Evolutionary conservation across 2,329 filamentous ascomycete genomes (phyloP), one percentile per base, ranked within the genome.

Genomic region (Teratosphaeria destructans): DNA sequence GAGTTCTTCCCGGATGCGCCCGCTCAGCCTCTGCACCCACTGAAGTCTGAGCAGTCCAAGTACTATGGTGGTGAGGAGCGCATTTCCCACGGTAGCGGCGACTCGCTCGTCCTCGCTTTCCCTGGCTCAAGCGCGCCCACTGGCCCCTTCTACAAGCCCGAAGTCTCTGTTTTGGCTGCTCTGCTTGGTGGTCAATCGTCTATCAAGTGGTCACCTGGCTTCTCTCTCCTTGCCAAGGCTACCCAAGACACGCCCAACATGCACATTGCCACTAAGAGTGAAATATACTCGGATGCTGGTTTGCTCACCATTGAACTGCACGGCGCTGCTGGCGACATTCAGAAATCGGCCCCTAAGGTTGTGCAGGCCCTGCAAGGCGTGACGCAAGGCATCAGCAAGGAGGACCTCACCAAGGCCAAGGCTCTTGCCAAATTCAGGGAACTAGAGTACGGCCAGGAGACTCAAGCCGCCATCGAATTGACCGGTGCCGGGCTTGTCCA

Each of bases 11-110:
- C 85, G 74, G 81, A 82, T 61, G 80, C 88, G 56, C 82, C 86
- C 60, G 74, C 79, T 67, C 71, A 72, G 57, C 68, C 70, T 75
- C 77, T 80, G 69, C 75, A 81, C 66, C 69, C 77, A 49, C 77
- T 88, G 64, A 82, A 84, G 73, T 78, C 79, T 63, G 76, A 84
- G 66, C 80, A 88, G 64, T 83, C 85, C 73, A 94, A 92, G 78
- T 99, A 97, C 85, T 89, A 85, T 72, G 94, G 94, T 75, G 95
- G 94, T 72, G 91, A 99, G 82, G 90, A 95, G 80, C 90, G 94
- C 68, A 88, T 89, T 67, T 81, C 88, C 64, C 88, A 90, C 75
- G 81, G 80, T 61, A 80, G 81, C 65, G 88, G 89, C 67, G 96
- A 95, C 78, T 83, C 91, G 52, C 75, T 96, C 68, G 89, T 96